phyloP scores from a whole-genome alignment of 805 yeast species.

The Ascoidea asiatica region DNA sequence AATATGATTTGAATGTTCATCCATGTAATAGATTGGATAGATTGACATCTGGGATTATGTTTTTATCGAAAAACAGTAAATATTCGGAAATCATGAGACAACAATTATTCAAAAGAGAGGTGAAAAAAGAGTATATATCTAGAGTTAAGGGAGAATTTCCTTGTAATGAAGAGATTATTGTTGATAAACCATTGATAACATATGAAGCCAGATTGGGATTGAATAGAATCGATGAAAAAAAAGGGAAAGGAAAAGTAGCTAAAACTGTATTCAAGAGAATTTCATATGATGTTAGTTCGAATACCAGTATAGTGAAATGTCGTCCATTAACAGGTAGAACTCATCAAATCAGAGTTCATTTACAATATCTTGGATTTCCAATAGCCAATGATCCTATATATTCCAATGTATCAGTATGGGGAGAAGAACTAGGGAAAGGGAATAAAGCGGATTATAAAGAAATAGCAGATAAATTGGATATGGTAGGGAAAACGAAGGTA shows the following conservation, averaged over 20 bases:
- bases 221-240: constrained; percentile 26
- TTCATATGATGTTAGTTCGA: constrained; percentile 50
- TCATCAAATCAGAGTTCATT: constrained; percentile 89
- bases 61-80: background rate
- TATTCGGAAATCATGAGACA: constrained; percentile 1
- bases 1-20: constrained; percentile 53
- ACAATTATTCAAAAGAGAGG: background rate
- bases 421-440: constrained; percentile 33
- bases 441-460: constrained; percentile 26
- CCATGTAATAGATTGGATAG: constrained; percentile 63
- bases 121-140: background rate
- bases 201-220: constrained; percentile 62
- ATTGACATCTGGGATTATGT: background rate
- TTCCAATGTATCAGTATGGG: constrained; percentile 30
- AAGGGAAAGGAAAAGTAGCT: constrained; percentile 60
- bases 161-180: constrained; percentile 25
- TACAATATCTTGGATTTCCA: constrained; percentile 81
- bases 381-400: constrained; percentile 89
- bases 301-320: constrained; percentile 61
- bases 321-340: constrained; percentile 87
- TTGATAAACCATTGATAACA: constrained; percentile 59
- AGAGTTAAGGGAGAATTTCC: background rate
- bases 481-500: constrained; percentile 20
- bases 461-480: constrained; percentile 14
- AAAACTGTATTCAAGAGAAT: constrained; percentile 55